phyloP scores from a whole-genome alignment of 140 eudicot genomes.

The Senecio squalidus region DNA sequence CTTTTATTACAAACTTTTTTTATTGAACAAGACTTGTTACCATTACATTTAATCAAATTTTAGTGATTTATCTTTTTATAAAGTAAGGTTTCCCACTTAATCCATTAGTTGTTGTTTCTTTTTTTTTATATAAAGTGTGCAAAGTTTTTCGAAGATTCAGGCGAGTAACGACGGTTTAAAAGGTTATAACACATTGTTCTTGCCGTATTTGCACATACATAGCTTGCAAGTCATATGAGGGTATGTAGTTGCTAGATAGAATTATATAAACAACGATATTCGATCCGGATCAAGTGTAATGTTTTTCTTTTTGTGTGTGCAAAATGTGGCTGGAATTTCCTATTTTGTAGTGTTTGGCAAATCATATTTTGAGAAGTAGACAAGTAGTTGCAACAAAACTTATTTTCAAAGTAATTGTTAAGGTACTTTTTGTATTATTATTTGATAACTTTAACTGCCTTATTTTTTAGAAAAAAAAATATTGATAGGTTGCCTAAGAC shows the following conservation, averaged over 20 bases:
- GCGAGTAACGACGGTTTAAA: constrained; percentile 21
- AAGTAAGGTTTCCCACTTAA: constrained; percentile 40
- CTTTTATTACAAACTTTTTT: constrained; percentile 44
- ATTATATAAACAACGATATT: no score
- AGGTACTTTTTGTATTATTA: no score
- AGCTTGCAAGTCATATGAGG: constrained; percentile 4
- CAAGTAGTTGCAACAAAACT: no score
- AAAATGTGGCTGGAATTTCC: no score
- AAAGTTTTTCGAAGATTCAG: constrained; percentile 18
- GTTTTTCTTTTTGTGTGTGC: no score
- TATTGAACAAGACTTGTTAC: constrained; percentile 43
- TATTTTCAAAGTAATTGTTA: no score
- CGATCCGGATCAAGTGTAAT: no score
- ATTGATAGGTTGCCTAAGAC: no score
- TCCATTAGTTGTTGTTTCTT: constrained; percentile 16
- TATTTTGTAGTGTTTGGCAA: no score
- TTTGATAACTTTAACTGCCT: no score
- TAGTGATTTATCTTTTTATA: constrained; percentile 35
- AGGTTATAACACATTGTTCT: constrained; percentile 2
- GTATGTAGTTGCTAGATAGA: background rate
- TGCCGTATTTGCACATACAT: background rate
- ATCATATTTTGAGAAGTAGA: no score
- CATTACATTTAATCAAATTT: constrained; percentile 28
- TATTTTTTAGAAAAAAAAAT: no score
- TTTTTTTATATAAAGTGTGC: constrained; percentile 3